Conservation (phyloP, 1,139 yeast genomes). For the Sugiyamaella novakii region DNA sequence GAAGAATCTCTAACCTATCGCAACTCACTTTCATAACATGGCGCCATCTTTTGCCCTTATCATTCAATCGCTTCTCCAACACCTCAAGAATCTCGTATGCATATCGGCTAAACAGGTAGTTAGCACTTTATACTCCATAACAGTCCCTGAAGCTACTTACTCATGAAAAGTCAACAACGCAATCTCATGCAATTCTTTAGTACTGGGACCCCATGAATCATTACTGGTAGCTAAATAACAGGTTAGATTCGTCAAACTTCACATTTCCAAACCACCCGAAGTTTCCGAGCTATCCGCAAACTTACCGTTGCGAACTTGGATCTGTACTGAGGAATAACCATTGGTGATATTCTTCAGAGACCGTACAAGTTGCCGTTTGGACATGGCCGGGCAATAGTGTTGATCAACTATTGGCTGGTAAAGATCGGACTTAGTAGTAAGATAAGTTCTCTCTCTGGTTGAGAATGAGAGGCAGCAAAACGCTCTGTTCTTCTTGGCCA, state of each 20-base stretch:
- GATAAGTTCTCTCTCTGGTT: too few relatives aligned
- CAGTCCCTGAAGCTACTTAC: conserved; percentile 20
- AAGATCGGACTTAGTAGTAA: too few relatives aligned
- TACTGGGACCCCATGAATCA: conserved; percentile 81
- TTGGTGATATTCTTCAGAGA: conserved; percentile 89
- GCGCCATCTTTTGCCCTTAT: conserved; percentile 97
- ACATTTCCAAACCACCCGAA: too few relatives aligned
- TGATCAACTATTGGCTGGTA: neutral
- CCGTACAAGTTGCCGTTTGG: conserved; percentile 73
- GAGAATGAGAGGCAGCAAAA: too few relatives aligned
- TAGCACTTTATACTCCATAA: neutral
- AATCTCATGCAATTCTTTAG: conserved; percentile 80
- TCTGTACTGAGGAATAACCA: conserved; percentile 87
- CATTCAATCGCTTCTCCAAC: conserved; percentile 88
- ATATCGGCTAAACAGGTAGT: conserved; percentile 48
- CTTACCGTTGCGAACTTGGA: conserved; percentile 71
- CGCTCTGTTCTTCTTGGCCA: too few relatives aligned
- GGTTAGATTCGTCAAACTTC: too few relatives aligned
- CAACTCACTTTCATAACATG: conserved; percentile 70
- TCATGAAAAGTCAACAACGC: conserved; percentile 70
- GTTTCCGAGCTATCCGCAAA: conserved; percentile 5
- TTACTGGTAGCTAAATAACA: conserved; percentile 66
- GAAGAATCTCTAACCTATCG: neutral
- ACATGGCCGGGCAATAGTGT: too few relatives aligned
- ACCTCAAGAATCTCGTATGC: conserved; percentile 90